phyloP scores from a whole-genome alignment of 2,329 filamentous ascomycete genomes.

The Purpureocillium takamizusanense region DNA sequence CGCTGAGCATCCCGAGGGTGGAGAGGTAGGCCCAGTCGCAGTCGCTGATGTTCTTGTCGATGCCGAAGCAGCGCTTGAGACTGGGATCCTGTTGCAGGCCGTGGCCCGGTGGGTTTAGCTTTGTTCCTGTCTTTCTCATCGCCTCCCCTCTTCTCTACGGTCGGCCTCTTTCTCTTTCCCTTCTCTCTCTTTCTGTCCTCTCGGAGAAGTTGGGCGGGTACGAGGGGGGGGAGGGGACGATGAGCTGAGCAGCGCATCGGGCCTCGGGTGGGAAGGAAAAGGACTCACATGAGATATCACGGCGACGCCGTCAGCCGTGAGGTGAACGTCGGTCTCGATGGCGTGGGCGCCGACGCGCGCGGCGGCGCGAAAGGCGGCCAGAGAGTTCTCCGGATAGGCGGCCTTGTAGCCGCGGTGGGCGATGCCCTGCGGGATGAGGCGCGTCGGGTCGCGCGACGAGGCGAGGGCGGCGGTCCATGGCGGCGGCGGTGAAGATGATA shows the following conservation, averaged over 20 bases:
- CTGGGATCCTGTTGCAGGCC: constrained; percentile 61
- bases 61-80: constrained; percentile 73
- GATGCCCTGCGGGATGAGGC: constrained; percentile 57
- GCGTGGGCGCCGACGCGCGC: constrained; percentile 68
- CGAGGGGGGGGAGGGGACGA: too few species aligned
- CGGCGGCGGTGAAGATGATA: constrained; percentile 8
- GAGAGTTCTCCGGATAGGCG: constrained; percentile 74
- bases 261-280: too few species aligned
- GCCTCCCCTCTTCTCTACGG: too few species aligned
- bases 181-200: too few species aligned
- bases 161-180: too few species aligned
- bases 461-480: constrained; percentile 23
- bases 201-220: too few species aligned
- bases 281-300: constrained; percentile 68
- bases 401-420: constrained; percentile 75
- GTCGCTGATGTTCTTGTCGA: constrained; percentile 62
- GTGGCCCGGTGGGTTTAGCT: too few species aligned
- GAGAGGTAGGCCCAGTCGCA: constrained; percentile 68
- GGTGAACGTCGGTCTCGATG: constrained; percentile 80
- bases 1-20: constrained; percentile 55
- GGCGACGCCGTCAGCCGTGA: constrained; percentile 74
- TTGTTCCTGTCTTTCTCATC: too few species aligned
- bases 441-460: constrained; percentile 14
- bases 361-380: constrained; percentile 68
- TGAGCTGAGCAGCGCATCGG: too few species aligned